Conservation (phyloP, 2,329 filamentous ascomycete genomes). For the Fusarium coffeatum region DNA sequence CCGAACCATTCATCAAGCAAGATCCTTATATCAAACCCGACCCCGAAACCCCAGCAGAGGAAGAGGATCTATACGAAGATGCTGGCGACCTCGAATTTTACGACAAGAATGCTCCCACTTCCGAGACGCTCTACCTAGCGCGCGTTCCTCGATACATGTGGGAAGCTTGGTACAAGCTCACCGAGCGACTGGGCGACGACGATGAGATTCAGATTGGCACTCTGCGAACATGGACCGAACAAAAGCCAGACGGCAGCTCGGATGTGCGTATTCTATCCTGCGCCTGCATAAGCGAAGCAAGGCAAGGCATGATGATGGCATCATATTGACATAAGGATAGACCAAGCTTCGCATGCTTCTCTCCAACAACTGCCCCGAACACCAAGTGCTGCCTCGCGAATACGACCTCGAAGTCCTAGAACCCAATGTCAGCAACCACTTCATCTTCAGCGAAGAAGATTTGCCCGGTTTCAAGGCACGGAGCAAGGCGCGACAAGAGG, state of each 20-base stretch:
- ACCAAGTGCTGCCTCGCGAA: slow-evolving; percentile 84
- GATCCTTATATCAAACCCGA: slow-evolving; percentile 62
- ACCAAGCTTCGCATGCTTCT: slow-evolving; percentile 72
- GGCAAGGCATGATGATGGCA: background rate
- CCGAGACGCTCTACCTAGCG: slow-evolving; percentile 73
- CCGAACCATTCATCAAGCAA: slow-evolving; percentile 58
- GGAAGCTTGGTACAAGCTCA: slow-evolving; percentile 74
- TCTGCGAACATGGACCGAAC: slow-evolving; percentile 69
- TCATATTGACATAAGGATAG: slow-evolving; percentile 31
- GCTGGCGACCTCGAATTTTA: slow-evolving; percentile 69
- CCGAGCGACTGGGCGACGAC: slow-evolving; percentile 76
- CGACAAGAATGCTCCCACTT: slow-evolving; percentile 55
- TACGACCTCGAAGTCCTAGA: slow-evolving; percentile 81
- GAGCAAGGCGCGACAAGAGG: slow-evolving; percentile 67
- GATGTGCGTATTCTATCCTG: slow-evolving; percentile 54
- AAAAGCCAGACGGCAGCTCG: slow-evolving; percentile 63
- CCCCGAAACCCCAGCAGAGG: slow-evolving; percentile 61
- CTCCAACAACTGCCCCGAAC: slow-evolving; percentile 70
- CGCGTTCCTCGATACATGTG: slow-evolving; percentile 84
- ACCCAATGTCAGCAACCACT: slow-evolving; percentile 80
- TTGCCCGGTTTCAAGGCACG: slow-evolving; percentile 67
- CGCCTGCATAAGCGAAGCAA: background rate
- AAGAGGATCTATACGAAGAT: slow-evolving; percentile 76
- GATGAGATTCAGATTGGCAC: slow-evolving; percentile 85
- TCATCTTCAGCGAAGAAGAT: slow-evolving; percentile 93